A percentile compares a stretch with the other conserved stretches of the same genome.
Conservation (phyloP, 2,329 filamentous ascomycete genomes). For the Neonectria punicea region DNA sequence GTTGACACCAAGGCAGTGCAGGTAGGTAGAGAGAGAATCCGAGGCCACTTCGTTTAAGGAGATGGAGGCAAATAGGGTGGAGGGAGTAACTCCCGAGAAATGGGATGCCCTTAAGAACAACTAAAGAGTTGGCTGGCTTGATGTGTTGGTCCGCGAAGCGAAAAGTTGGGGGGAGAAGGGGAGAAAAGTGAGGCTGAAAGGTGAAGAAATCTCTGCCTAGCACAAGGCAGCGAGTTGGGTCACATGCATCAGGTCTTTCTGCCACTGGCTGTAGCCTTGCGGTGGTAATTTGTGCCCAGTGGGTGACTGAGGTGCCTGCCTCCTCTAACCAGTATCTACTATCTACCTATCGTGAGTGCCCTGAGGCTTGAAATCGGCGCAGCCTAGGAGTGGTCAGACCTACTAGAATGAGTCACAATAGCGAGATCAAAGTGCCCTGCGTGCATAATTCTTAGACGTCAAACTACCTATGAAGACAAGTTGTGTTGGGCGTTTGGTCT, state of each 20-base stretch:
- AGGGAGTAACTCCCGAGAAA: background rate
- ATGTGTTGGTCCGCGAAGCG: too few species aligned
- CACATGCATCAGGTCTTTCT: background rate
- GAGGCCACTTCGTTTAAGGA: background rate
- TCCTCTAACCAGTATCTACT: background rate
- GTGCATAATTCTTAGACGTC: background rate
- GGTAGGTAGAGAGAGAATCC: background rate
- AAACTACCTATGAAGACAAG: background rate
- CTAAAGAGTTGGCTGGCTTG: background rate
- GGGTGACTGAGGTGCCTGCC: background rate
- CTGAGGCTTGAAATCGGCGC: too few species aligned
- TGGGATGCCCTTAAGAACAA: background rate
- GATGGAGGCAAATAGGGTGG: background rate
- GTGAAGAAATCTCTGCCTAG: background rate
- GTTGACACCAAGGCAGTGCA: background rate
- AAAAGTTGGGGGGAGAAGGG: background rate
- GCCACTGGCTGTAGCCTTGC: background rate
- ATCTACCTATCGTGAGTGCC: too few species aligned
- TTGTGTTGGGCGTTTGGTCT: background rate
- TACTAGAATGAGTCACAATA: too few species aligned
- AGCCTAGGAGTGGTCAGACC: background rate
- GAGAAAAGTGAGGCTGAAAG: background rate
- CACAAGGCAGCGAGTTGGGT: background rate
- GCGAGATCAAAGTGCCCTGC: too few species aligned
- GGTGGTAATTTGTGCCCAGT: background rate